Evolutionary conservation across 495 filamentous ascomycete genomes (phyloP).

Genomic region (Daldinia caldariorum): DNA sequence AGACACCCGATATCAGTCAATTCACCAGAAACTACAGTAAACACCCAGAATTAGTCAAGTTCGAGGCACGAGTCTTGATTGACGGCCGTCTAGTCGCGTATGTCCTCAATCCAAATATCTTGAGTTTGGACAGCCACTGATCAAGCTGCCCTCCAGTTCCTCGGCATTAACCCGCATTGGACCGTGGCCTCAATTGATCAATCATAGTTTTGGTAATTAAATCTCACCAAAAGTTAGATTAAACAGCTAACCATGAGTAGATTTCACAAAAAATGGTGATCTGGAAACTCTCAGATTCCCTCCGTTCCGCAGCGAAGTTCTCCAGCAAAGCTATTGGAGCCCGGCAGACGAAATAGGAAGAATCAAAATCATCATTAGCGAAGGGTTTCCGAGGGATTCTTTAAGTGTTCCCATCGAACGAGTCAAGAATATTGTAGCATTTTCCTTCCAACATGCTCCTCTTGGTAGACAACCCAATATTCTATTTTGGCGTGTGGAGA

Average conservation of each 20-base stretch:
- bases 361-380: constrained; percentile 80
- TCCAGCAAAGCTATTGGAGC: constrained; percentile 77
- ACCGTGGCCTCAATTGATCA: constrained; percentile 68
- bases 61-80: constrained; percentile 74
- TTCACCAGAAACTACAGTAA: constrained; percentile 69
- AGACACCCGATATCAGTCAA: constrained; percentile 69
- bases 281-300: constrained; percentile 76
- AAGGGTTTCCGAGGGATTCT: constrained; percentile 70
- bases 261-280: constrained; percentile 70
- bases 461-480: constrained; percentile 62
- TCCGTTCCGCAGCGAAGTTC: constrained; percentile 73
- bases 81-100: constrained; percentile 76
- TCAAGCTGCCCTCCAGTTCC: constrained; percentile 51
- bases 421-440: constrained; percentile 76
- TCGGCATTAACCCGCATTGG: constrained; percentile 64
- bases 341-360: constrained; percentile 75
- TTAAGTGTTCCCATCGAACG: constrained; percentile 68
- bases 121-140: constrained; percentile 3
- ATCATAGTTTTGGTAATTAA: constrained; percentile 59
- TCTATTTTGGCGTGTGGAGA: constrained; percentile 27
- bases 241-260: constrained; percentile 48
- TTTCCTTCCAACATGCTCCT: constrained; percentile 90
- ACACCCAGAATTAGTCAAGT: constrained; percentile 68
- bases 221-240: not conserved
- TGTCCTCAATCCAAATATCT: constrained; percentile 40